These are phyloP conservation scores for Leishmania turanica DNA, from an alignment of 208 protist genomes.

Conservation along the genomic window DNA sequence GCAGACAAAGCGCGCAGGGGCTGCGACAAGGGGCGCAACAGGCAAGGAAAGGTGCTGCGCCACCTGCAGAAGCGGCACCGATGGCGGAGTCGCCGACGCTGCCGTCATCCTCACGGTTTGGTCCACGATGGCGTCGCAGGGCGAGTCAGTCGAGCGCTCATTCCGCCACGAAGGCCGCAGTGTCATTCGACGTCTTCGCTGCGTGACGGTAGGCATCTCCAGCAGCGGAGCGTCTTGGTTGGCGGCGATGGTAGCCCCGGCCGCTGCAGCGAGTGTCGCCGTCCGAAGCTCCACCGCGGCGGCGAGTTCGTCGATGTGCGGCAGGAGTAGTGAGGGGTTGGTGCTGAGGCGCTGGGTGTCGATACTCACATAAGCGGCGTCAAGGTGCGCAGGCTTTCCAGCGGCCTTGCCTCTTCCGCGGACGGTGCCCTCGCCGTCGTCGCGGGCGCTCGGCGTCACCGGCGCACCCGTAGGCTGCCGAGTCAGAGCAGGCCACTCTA, in stretches of 20 bases:
- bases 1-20: slow-evolving; percentile 12
- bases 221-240: not conserved
- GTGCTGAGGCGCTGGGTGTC: not conserved
- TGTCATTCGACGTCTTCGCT: not conserved
- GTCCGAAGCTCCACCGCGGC: not conserved
- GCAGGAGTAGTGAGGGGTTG: not conserved
- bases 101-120: not conserved
- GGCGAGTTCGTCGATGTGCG: not conserved
- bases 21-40: not conserved
- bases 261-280: not conserved
- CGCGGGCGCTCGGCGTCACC: too few relatives aligned
- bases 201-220: not conserved
- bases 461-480: not conserved
- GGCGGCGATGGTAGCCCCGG: not conserved
- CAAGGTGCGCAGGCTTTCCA: not conserved
- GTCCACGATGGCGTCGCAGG: not conserved
- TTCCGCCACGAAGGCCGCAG: not conserved
- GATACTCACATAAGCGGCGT: not conserved
- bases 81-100: not conserved
- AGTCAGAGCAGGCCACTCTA: not conserved
- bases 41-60: not conserved
- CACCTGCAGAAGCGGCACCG: not conserved
- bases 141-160: slow-evolving; percentile 2
- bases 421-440: not conserved
- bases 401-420: not conserved